Percentiles rank a stretch among this genome's conserved stretches.
phyloP scores from a whole-genome alignment of 768 basidiomycete genomes.

The Podaxis carcinomalis region DNA sequence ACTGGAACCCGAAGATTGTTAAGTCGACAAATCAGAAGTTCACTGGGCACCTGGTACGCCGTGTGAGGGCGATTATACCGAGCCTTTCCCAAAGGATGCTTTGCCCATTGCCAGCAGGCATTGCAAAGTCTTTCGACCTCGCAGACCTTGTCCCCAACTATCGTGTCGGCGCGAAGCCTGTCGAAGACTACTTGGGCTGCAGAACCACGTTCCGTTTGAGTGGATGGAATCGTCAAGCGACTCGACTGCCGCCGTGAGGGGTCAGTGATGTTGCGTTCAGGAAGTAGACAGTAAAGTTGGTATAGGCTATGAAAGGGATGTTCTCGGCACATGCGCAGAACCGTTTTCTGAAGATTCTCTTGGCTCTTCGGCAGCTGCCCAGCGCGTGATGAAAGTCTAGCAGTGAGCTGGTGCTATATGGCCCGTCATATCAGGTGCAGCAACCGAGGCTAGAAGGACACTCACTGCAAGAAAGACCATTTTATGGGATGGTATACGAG shows the following conservation, averaged over 20 bases:
- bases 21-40: conserved; percentile 44
- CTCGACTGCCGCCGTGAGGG: conserved; percentile 40
- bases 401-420: conserved; percentile 80
- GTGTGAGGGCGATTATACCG: conserved; percentile 9
- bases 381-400: conserved; percentile 58
- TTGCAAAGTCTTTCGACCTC: conserved; percentile 58
- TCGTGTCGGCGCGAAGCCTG: conserved; percentile 40
- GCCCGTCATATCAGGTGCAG: neutral
- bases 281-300: conserved; percentile 73
- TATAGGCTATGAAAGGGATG: conserved; percentile 95
- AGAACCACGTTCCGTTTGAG: conserved; percentile 53
- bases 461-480: conserved; percentile 78
- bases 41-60: conserved; percentile 19
- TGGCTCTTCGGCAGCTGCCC: conserved; percentile 39
- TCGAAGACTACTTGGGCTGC: conserved; percentile 65
- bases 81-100: conserved; percentile 44
- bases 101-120: conserved; percentile 74
- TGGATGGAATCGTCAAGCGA: conserved; percentile 35
- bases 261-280: conserved; percentile 8
- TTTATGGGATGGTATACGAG: conserved; percentile 76
- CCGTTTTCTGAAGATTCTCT: conserved; percentile 52
- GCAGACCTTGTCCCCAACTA: conserved; percentile 32
- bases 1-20: conserved; percentile 71
- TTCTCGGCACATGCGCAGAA: conserved; percentile 77
- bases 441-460: neutral